Evolutionary conservation across 805 yeast genomes (phyloP).

Genomic region (Spathaspora girioi): DNA sequence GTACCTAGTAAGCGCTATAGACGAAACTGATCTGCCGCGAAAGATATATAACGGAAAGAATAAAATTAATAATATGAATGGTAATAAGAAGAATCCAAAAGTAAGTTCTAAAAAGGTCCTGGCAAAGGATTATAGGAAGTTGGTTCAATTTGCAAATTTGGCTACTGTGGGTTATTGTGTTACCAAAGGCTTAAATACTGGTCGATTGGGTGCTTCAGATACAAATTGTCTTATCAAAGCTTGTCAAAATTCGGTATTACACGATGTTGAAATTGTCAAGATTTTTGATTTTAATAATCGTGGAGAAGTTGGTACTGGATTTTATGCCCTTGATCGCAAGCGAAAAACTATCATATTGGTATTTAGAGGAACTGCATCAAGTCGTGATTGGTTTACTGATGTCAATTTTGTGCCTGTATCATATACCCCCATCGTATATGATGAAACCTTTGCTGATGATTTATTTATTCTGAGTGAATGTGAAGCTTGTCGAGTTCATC

Average conservation of each 20-base stretch:
- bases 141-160: constrained; percentile 30
- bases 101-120: not conserved
- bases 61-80: not conserved
- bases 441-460: constrained; percentile 8
- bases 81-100: not conserved
- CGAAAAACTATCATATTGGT: constrained; percentile 43
- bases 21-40: not conserved
- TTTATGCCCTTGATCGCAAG: constrained; percentile 46
- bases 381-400: constrained; percentile 62
- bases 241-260: constrained; percentile 18
- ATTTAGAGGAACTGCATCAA: constrained; percentile 62
- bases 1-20: not conserved
- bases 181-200: constrained; percentile 23
- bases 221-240: constrained; percentile 20
- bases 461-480: constrained; percentile 27
- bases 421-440: constrained; percentile 38
- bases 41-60: not conserved
- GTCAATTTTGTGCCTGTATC: constrained; percentile 43
- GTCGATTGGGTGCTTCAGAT: constrained; percentile 17
- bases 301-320: constrained; percentile 53
- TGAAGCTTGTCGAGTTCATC: constrained; percentile 54
- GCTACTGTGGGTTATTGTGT: constrained; percentile 38
- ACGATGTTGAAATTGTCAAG: constrained; percentile 31
- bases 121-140: constrained; percentile 14
- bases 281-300: constrained; percentile 39